These are phyloP conservation scores for Fusarium globosum DNA, from an alignment of 2,329 filamentous ascomycete genomes.

Conservation along the genomic window DNA sequence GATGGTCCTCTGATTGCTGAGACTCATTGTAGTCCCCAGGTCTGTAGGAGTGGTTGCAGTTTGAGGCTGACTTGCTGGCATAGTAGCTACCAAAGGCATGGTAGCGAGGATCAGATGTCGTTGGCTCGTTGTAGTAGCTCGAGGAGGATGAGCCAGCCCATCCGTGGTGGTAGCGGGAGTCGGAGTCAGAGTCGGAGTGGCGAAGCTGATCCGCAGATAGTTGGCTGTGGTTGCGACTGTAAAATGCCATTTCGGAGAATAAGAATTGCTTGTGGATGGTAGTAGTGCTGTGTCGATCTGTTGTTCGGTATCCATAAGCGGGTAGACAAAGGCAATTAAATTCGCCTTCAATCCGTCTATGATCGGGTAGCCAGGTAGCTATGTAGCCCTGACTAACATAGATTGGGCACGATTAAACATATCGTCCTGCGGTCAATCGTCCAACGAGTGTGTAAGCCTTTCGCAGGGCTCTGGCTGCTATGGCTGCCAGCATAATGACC, in stretches of 20 bases:
- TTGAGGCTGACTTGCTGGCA: slow-evolving; percentile 33
- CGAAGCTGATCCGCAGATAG: slow-evolving; percentile 32
- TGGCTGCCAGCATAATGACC: slow-evolving; percentile 11
- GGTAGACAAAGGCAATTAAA: slow-evolving; percentile 39
- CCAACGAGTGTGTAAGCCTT: slow-evolving; percentile 13
- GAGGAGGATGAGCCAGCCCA: slow-evolving; percentile 23
- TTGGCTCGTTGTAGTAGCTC: slow-evolving; percentile 26
- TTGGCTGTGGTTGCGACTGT: slow-evolving; percentile 29
- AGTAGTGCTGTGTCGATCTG: slow-evolving; percentile 39
- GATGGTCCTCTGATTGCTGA: slow-evolving; percentile 33
- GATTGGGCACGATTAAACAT: slow-evolving; percentile 21
- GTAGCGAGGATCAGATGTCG: slow-evolving; percentile 33
- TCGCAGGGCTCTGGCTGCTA: slow-evolving; percentile 16
- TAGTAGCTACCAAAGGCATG: slow-evolving; percentile 30
- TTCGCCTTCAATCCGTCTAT: slow-evolving; percentile 7
- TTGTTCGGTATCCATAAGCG: slow-evolving; percentile 38
- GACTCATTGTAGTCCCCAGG: slow-evolving; percentile 22
- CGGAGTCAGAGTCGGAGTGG: slow-evolving; percentile 35
- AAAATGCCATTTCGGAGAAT: slow-evolving; percentile 33
- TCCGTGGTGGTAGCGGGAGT: slow-evolving; percentile 28
- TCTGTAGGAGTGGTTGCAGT: slow-evolving; percentile 23
- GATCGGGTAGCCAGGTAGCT: slow-evolving; percentile 7
- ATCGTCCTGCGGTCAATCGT: not conserved
- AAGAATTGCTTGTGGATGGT: slow-evolving; percentile 25
- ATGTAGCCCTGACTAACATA: not conserved